Evolutionary conservation across 2,329 filamentous ascomycete genomes (phyloP).

Genomic region (Karstenula rhodostoma): DNA sequence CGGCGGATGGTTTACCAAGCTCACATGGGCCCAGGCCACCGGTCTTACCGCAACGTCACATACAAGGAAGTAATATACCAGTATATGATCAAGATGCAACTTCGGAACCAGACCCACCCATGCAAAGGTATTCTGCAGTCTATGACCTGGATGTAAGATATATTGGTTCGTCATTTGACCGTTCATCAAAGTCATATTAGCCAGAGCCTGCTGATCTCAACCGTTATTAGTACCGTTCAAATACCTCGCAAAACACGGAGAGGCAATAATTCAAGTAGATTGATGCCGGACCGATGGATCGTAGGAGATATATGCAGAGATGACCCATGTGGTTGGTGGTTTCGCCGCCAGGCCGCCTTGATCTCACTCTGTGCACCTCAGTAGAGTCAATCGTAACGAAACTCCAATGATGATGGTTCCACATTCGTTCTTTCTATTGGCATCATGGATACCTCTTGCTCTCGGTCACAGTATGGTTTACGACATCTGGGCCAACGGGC

Average conservation of each 20-base stretch:
- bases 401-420: background rate
- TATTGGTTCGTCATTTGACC: background rate
- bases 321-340: background rate
- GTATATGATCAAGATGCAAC: background rate
- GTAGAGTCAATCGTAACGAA: background rate
- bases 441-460: background rate
- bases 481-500: conserved; percentile 17
- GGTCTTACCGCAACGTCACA: too few relatives aligned
- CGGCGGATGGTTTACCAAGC: too few relatives aligned
- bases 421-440: background rate
- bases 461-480: conserved; percentile 8
- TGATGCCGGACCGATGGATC: background rate
- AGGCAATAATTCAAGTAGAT: background rate
- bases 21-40: too few relatives aligned
- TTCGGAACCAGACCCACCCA: background rate
- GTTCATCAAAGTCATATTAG: conserved; percentile 8
- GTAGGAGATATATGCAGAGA: background rate
- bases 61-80: background rate
- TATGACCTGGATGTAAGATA: background rate
- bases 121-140: background rate
- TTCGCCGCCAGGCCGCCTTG: background rate
- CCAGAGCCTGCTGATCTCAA: conserved; percentile 5
- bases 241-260: background rate
- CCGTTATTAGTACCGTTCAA: conserved; percentile 1
- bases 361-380: background rate